phyloP scores from a whole-genome alignment of 1,284 basidiomycete species.

The Ganoderma sinense region DNA sequence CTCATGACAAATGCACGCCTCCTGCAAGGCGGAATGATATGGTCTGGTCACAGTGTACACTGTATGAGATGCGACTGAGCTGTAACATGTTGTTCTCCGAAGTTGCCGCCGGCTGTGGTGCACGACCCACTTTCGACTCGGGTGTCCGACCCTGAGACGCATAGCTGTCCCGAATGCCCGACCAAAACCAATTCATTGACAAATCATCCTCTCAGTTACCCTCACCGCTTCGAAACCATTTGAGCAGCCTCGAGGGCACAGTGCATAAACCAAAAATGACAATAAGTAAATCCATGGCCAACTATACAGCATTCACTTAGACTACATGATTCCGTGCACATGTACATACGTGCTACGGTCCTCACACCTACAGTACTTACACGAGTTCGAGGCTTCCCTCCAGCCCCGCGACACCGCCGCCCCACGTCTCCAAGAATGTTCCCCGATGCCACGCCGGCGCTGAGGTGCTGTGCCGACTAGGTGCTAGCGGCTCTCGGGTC shows the following conservation, averaged over 20 bases:
- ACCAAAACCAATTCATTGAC: neutral
- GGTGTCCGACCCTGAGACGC: neutral
- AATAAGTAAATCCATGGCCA: neutral
- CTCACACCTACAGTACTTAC: neutral
- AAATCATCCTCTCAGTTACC: neutral
- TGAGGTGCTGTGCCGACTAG: neutral
- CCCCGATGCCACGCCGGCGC: neutral
- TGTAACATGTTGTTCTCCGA: too few relatives aligned
- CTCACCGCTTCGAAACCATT: neutral
- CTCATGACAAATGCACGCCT: neutral
- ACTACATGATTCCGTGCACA: neutral
- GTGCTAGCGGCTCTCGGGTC: neutral
- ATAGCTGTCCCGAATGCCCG: neutral
- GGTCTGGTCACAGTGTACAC: neutral
- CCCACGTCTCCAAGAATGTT: neutral
- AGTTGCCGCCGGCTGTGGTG: too few relatives aligned
- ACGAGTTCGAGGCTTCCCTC: neutral
- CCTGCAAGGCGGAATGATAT: neutral
- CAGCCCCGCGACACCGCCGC: neutral
- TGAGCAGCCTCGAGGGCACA: neutral
- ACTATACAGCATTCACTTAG: neutral
- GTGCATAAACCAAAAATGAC: neutral
- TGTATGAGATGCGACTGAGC: neutral
- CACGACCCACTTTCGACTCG: neutral
- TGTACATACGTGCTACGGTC: neutral